Conservation (phyloP, 164 flowering plant species). For the Vitis cinerea region DNA sequence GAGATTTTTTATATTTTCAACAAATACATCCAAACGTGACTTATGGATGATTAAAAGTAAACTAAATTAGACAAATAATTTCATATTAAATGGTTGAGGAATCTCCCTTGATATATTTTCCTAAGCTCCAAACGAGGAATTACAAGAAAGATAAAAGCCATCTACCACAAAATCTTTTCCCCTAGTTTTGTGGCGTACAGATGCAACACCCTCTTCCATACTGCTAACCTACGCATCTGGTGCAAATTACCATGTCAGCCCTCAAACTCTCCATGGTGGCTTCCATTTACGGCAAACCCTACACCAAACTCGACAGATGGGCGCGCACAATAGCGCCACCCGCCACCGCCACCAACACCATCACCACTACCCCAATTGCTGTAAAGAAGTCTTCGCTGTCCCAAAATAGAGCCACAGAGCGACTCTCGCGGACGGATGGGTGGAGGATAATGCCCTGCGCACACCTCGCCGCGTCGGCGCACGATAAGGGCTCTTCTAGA, state of each 20-base stretch:
- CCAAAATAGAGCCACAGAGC: constrained; percentile 2
- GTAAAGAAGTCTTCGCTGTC: not conserved
- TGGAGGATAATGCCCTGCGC: constrained; percentile 26
- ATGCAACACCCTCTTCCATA: not conserved
- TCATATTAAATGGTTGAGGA: too few species aligned
- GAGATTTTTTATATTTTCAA: too few species aligned
- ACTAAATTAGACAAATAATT: too few species aligned
- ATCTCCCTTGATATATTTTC: too few species aligned
- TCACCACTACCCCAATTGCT: not conserved
- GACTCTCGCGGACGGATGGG: not conserved
- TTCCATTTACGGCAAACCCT: constrained; percentile 15
- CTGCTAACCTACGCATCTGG: constrained; percentile 1
- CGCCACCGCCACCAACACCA: not conserved
- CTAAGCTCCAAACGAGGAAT: too few species aligned
- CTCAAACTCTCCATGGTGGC: constrained; percentile 21
- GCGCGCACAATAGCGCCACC: constrained; percentile 18
- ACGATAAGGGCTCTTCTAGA: constrained; percentile 10
- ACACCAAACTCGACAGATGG: constrained; percentile 16
- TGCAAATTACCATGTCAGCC: constrained; percentile 1
- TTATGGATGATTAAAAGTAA: too few species aligned
- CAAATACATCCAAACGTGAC: too few species aligned
- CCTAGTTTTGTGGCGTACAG: not conserved
- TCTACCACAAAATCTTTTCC: too few species aligned
- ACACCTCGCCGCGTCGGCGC: constrained; percentile 13
- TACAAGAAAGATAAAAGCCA: not conserved